phyloP scores from a whole-genome alignment of 2,329 filamentous ascomycete species.

The Scedosporium minutisporum region DNA sequence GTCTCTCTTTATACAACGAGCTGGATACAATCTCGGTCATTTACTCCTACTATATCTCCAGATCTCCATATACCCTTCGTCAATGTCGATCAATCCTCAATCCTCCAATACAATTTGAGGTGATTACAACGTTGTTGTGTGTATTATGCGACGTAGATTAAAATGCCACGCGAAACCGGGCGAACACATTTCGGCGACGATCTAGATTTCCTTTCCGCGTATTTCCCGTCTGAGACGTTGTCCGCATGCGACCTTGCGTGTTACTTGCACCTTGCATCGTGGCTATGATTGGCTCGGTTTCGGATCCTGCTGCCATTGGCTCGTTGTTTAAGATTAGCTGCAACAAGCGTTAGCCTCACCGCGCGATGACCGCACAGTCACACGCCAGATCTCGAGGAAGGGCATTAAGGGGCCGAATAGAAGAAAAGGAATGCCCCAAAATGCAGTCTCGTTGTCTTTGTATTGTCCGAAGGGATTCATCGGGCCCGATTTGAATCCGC shows the following conservation, averaged over 20 bases:
- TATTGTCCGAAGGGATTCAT: neutral
- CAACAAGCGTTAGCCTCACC: neutral
- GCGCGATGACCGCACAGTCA: neutral
- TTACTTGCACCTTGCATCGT: neutral
- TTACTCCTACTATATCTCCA: neutral
- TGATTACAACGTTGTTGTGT: neutral
- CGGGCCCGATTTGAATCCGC: neutral
- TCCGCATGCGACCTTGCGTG: too few species aligned
- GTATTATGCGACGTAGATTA: neutral
- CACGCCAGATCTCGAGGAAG: too few species aligned
- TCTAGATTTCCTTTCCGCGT: neutral
- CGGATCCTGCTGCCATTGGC: neutral
- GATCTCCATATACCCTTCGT: neutral
- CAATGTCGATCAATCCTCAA: neutral
- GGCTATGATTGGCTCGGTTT: slow-evolving; percentile 1
- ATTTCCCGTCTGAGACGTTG: too few species aligned
- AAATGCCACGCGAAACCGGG: neutral
- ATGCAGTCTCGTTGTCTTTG: neutral
- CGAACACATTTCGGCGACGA: neutral
- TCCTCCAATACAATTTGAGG: neutral
- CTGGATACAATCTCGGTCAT: neutral
- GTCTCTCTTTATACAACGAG: neutral
- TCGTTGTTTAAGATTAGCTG: neutral
- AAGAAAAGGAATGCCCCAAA: neutral
- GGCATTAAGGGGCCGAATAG: neutral